Evolutionary conservation across 257 asterid genomes (phyloP), one percentile per base, ranked within the genome.

Genomic region (Solanum sparsipilum): DNA sequence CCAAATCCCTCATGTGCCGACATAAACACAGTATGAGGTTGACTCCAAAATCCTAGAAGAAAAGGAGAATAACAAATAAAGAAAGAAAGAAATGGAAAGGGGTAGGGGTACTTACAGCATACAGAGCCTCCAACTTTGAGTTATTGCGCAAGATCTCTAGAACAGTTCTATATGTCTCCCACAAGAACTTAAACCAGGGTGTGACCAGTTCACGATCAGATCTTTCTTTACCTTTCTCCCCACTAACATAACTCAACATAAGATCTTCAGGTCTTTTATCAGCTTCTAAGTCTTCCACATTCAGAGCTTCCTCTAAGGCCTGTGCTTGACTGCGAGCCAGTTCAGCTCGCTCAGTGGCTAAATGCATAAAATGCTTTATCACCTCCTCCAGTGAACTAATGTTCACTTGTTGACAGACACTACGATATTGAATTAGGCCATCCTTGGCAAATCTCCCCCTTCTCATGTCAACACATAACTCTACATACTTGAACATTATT

Each of bases 191-290:
- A 56, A 56, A 56, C 65, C 65, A 56, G 25, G 65, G 93, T 1
- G 92, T 91, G 41, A 91, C 92, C 29, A 90, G 91, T 73, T 91
- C 92, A 48, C 93, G 91, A 78, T 91, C 92, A 90, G 93, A 91
- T 56, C 92, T 87, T 21, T 91, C 92, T 67, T 91, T 91, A 86
- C 90, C 91, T 52, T 91, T 91, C 75, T 90, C 91, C 13, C 92
- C 92, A 86, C 92, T 91, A 44, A 90, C 93, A 87, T 87, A 91
- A 87, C 93, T 90, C 87, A 91, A 31, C 92, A 91, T 91, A 63
- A 91, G 90, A 90, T 91, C 93, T 87, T 91, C 93, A 23, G 93
- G 93, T 78, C 91, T 90, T 67, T 85, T 91, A 86, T 91, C 92
- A 23, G 92, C 93, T 87, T 91, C 93, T 36, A 91, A 84, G 81